A percentile compares a stretch with the other conserved stretches of the same genome.
Conservation (phyloP, 2,329 filamentous ascomycete species). For the Monosporascus ibericus region DNA sequence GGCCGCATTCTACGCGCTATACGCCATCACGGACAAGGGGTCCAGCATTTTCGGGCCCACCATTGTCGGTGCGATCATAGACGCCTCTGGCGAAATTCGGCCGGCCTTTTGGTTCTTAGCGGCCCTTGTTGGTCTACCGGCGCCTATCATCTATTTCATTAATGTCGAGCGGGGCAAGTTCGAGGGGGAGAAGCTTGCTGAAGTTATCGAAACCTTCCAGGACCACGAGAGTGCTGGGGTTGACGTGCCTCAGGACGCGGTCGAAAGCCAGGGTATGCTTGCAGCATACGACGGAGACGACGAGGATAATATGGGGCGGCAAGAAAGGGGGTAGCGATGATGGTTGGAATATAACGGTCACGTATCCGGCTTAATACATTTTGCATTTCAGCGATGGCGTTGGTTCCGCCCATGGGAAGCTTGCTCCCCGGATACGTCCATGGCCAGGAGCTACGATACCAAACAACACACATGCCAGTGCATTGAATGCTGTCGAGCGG, state of each 20-base stretch:
- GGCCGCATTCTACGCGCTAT: slow-evolving; percentile 92
- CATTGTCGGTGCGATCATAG: slow-evolving; percentile 89
- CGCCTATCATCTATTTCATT: slow-evolving; percentile 78
- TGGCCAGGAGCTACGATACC: too few relatives aligned
- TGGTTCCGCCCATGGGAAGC: background rate
- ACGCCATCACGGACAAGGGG: slow-evolving; percentile 96
- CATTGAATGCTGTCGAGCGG: background rate
- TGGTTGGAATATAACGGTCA: background rate
- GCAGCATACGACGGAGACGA: slow-evolving; percentile 28
- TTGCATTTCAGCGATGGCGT: slow-evolving; percentile 24
- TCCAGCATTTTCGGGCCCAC: slow-evolving; percentile 90
- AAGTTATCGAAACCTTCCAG: slow-evolving; percentile 50
- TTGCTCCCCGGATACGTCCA: background rate
- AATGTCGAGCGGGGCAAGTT: slow-evolving; percentile 73
- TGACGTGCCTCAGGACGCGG: slow-evolving; percentile 11
- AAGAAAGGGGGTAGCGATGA: slow-evolving; percentile 3
- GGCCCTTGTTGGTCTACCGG: slow-evolving; percentile 73
- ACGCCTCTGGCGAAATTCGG: slow-evolving; percentile 71
- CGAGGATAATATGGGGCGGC: slow-evolving; percentile 15
- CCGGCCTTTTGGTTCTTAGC: slow-evolving; percentile 92
- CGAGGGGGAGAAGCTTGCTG: slow-evolving; percentile 60
- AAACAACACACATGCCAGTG: background rate
- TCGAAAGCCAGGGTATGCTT: slow-evolving; percentile 29
- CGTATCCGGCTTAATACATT: background rate
- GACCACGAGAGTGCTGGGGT: slow-evolving; percentile 14